Base-by-base conservation (phyloP, 352 stramenopile genomes). In the Phytophthora pini region DNA sequence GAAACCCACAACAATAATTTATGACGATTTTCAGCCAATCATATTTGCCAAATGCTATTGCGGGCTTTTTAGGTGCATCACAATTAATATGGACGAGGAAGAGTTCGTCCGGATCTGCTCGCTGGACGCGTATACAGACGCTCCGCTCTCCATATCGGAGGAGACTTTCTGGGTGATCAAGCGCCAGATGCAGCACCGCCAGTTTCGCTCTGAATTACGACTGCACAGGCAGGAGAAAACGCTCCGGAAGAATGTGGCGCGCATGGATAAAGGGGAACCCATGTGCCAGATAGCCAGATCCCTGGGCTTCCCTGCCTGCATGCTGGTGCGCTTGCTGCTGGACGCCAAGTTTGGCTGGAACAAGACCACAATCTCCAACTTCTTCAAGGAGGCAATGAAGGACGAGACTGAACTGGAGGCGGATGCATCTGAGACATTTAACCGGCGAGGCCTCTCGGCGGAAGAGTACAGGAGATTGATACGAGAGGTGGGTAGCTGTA, bases 301-400 rank as follows among this genome's bases (percentile, higher is more conserved):
- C 5, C 72, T 87, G 17, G 56, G 66, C 36, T 88, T 90, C 50
- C 85, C 85, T 11, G 81, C 83, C 13, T 94, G 82, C 52, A 88
- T 92, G 78, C 59, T 94, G 45, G 83, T 75, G 20, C 79, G 85
- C 0, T 55, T 90, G 26, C 55, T 92, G 53, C 70, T 94, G 4
- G 81, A 90, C 29, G 50, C 59, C 24, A 76, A 84, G 22, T 79
- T 81, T 55, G 72, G 71, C 11, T 87, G 80, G 76, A 84, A 65
- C 56, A 92, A 92, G 59, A 82, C 76, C 10, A 87, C 73, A 3
- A 87, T 90, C 58, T 90, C 79, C 31, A 87, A 83, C 26, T 61
- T 87, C 4, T 89, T 92, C 43, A 88, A 89, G 22, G 76, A 85
- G 13, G 62, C 65, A 3, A 64, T 82, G 57, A 65, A 60, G n/a